Evolutionary conservation across 1,284 basidiomycete species (phyloP).

Genomic region (Sporisorium sorghi): DNA sequence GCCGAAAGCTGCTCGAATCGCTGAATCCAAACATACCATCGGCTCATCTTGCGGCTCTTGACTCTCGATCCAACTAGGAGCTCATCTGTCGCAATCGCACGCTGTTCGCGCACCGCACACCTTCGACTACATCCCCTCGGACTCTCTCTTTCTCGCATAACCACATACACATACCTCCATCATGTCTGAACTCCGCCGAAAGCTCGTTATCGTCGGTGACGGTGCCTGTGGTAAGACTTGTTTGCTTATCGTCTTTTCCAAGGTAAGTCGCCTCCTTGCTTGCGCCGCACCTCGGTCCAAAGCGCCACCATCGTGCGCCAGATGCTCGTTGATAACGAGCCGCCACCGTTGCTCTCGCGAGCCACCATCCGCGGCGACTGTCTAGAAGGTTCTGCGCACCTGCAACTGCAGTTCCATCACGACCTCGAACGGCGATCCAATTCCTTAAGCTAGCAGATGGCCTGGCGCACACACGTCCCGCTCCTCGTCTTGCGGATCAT

Average conservation of each 20-base stretch:
- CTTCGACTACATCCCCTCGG: constrained; percentile 1
- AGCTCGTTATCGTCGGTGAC: constrained; percentile 68
- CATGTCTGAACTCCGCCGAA: constrained; percentile 66
- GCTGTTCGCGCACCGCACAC: background rate
- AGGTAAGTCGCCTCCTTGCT: constrained; percentile 69
- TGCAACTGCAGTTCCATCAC: background rate
- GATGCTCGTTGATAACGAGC: background rate
- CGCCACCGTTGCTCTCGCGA: background rate
- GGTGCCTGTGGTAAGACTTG: constrained; percentile 84
- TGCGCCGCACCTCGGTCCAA: background rate
- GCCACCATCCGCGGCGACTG: background rate
- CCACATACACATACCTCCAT: constrained; percentile 9
- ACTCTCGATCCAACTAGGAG: background rate
- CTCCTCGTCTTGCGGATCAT: background rate
- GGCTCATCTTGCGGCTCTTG: too few species aligned
- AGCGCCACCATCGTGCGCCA: background rate
- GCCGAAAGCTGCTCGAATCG: background rate
- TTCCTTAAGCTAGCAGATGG: background rate
- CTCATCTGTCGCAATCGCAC: background rate
- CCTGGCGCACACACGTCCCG: background rate
- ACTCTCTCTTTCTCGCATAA: constrained; percentile 12
- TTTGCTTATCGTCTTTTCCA: constrained; percentile 85
- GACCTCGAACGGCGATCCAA: background rate
- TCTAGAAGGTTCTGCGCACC: background rate
- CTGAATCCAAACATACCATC: background rate